Evolutionary conservation across 2,329 filamentous ascomycete species (phyloP), one percentile per base, ranked within the genome.

Genomic region (Venturiaceae sp.): DNA sequence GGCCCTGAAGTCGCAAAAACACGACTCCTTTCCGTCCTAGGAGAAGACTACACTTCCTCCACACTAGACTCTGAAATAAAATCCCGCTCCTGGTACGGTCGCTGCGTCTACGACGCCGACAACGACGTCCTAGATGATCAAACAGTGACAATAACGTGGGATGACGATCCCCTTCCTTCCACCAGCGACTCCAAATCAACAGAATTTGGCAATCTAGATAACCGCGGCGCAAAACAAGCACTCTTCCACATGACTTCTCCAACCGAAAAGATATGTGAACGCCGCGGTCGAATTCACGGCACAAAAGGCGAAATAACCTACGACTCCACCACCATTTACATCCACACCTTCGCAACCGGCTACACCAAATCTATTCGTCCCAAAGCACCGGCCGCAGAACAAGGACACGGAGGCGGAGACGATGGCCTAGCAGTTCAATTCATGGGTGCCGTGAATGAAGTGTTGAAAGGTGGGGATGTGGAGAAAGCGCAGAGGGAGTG

Each of bases 71-170:
- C 71, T 6, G 71, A 76, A n/a, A 75, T 84, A 4, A 75, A 79
- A 53, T 66, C 67, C 11, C 71, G 81, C 4, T 74, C 78, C 1
- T 86, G 91, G 90, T 97, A 91, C 67, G 94, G 94, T 0, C 84
- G 92, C n/a, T 99, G 94, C 68, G 94, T 97, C 1, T 97, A 86
- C 74, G 94, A 96, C 69, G 79, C 86, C 4, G 91, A 95, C 73
- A 99, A 97, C 72, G 85, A 95, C 66, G 94, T 97, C 44, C 90
- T 86, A 66, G 94, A 99, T 70, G 90, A 97, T 66, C 92, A 97
- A 71, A 81, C 87, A 28, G 94, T 97, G 21, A 92, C 88, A 0
- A 83, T 97, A 56, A 84, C 82, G 3, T 97, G 92, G 91, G 87
- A 91, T 13, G 89, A 95, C 47, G 85, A 88, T 60, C 74, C 75